Evolutionary conservation across 2,329 filamentous ascomycete genomes (phyloP).

Genomic region (Colletotrichum sidae): DNA sequence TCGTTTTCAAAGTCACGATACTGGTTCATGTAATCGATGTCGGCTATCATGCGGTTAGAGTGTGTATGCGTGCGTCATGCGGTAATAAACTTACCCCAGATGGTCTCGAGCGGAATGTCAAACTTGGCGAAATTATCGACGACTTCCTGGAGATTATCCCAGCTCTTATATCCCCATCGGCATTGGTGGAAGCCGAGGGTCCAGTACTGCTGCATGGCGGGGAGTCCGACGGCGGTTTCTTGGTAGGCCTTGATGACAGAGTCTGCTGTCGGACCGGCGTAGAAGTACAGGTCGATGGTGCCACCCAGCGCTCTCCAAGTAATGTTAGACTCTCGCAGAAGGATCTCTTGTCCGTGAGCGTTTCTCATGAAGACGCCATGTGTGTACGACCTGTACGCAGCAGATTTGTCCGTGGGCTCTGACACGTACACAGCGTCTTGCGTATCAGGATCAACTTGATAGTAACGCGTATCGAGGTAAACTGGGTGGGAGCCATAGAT

Average conservation of each 20-base stretch:
- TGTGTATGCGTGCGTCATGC: background rate
- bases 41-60: constrained; percentile 56
- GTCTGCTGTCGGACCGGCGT: constrained; percentile 75
- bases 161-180: constrained; percentile 84
- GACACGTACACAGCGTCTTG: constrained; percentile 65
- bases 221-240: constrained; percentile 73
- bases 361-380: constrained; percentile 85
- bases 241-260: constrained; percentile 80
- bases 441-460: constrained; percentile 61
- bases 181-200: constrained; percentile 87
- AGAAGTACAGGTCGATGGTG: constrained; percentile 83
- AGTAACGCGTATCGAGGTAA: constrained; percentile 85
- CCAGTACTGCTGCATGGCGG: constrained; percentile 85
- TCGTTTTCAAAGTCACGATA: constrained; percentile 74
- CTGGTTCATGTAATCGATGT: constrained; percentile 77
- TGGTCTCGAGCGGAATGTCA: constrained; percentile 77
- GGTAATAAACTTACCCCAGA: constrained; percentile 62
- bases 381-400: constrained; percentile 72
- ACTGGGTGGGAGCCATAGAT: constrained; percentile 83
- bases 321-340: constrained; percentile 72
- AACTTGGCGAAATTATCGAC: constrained; percentile 74
- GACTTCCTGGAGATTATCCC: constrained; percentile 74
- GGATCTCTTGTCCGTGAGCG: constrained; percentile 79
- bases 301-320: constrained; percentile 83
- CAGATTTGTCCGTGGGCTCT: constrained; percentile 59